Conservation (phyloP, 306 rosid species). For the Cajanus cajan region DNA sequence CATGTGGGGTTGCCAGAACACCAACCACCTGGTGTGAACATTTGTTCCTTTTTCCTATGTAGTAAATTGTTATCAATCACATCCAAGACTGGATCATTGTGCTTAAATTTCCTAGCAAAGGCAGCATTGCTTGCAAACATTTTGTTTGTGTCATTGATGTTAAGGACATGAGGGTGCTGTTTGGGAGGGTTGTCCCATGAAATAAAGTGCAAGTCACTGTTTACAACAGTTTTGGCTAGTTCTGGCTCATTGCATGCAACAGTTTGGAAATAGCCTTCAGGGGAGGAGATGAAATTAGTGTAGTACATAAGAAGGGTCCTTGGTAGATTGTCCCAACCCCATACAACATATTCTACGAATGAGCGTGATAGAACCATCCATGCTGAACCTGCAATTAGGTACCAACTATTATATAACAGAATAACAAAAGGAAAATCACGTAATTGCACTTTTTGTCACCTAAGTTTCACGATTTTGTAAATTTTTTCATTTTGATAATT, state of each 20-base stretch:
- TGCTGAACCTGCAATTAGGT: conserved; percentile 69
- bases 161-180: conserved; percentile 80
- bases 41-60: conserved; percentile 35
- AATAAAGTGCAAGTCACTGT: conserved; percentile 79
- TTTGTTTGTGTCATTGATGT: conserved; percentile 53
- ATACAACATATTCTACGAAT: conserved; percentile 67
- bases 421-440: background rate
- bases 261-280: conserved; percentile 91
- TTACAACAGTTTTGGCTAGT: conserved; percentile 61
- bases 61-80: conserved; percentile 58
- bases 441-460: too few species aligned
- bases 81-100: conserved; percentile 58
- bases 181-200: conserved; percentile 82
- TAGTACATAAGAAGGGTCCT: conserved; percentile 87
- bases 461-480: too few species aligned
- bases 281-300: conserved; percentile 80
- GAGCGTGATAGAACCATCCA: conserved; percentile 75
- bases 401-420: conserved; percentile 3
- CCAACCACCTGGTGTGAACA: conserved; percentile 79
- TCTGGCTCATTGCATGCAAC: conserved; percentile 71
- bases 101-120: conserved; percentile 68
- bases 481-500: too few species aligned
- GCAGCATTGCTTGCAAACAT: conserved; percentile 68
- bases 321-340: conserved; percentile 95
- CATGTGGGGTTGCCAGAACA: conserved; percentile 63